A percentile compares a stretch with the other conserved stretches of the same genome.
phyloP scores from a whole-genome alignment of 2,329 filamentous ascomycete species.

The Penicillium sp. region DNA sequence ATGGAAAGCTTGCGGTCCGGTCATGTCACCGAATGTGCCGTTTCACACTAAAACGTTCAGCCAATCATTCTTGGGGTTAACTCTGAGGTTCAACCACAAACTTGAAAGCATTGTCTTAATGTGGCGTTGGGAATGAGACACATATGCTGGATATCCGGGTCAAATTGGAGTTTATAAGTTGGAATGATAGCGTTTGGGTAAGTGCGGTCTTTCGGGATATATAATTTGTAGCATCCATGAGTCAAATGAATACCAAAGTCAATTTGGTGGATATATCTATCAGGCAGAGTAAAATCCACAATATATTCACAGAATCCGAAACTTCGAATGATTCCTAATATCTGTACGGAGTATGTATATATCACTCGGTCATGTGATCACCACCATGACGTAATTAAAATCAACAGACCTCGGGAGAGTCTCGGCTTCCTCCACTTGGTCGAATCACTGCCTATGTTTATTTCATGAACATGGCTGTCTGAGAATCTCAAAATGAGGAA shows the following conservation, averaged over 20 bases:
- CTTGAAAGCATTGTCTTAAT: background rate
- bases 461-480: slow-evolving; percentile 4
- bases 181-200: slow-evolving; percentile 2
- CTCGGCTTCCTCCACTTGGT: background rate
- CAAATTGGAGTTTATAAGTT: slow-evolving; percentile 4
- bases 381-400: slow-evolving; percentile 2
- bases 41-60: slow-evolving; percentile 7
- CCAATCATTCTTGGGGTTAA: background rate
- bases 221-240: background rate
- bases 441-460: background rate
- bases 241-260: background rate
- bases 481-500: slow-evolving; percentile 41
- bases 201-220: background rate
- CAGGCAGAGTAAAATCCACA: background rate
- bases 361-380: background rate
- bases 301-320: too few relatives aligned
- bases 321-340: background rate
- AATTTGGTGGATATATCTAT: rapidly evolving
- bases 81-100: background rate
- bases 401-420: background rate
- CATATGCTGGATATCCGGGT: background rate
- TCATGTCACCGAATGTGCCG: slow-evolving; percentile 14
- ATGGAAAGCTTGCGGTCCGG: slow-evolving; percentile 10
- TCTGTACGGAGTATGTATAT: too few relatives aligned
- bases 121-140: slow-evolving; percentile 10